phyloP scores from a whole-genome alignment of 768 basidiomycete species.

The Trametes cubensis region DNA sequence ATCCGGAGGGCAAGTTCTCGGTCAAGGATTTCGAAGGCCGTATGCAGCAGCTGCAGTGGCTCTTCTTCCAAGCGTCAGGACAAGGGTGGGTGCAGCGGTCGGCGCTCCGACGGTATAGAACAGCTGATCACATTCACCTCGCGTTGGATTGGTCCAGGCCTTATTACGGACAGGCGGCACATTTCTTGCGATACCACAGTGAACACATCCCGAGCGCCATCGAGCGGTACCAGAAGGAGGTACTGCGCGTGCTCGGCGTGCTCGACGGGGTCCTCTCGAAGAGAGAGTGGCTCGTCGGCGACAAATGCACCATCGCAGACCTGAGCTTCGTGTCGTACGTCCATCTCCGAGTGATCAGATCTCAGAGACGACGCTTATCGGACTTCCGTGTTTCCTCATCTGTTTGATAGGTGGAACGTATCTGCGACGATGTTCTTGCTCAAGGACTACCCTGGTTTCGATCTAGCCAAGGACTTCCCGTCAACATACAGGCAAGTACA shows the following conservation, averaged over 20 bases:
- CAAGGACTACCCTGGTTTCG: slow-evolving; percentile 16
- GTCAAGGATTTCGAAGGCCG: background rate
- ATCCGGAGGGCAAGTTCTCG: slow-evolving; percentile 37
- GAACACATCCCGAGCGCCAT: slow-evolving; percentile 18
- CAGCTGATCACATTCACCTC: too few relatives aligned
- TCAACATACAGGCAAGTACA: slow-evolving; percentile 4
- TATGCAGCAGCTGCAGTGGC: slow-evolving; percentile 38
- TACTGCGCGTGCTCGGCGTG: slow-evolving; percentile 13
- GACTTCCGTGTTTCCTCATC: background rate
- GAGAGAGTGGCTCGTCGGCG: slow-evolving; percentile 17
- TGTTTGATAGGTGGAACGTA: slow-evolving; percentile 6
- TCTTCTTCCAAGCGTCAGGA: slow-evolving; percentile 39
- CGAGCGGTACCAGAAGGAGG: slow-evolving; percentile 23
- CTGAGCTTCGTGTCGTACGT: slow-evolving; percentile 18
- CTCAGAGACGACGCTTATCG: background rate
- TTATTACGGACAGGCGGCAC: slow-evolving; percentile 16
- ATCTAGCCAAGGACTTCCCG: slow-evolving; percentile 21
- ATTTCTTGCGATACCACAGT: slow-evolving; percentile 4
- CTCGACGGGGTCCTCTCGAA: slow-evolving; percentile 14
- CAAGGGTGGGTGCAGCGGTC: slow-evolving; percentile 19
- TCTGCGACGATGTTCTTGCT: background rate
- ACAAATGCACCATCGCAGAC: slow-evolving; percentile 16
- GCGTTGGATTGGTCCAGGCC: background rate
- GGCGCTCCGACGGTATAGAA: background rate
- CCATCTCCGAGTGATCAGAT: background rate